Conservation (phyloP, 169 alveolate genomes). For the Cryptosporidium xiaoi region DNA sequence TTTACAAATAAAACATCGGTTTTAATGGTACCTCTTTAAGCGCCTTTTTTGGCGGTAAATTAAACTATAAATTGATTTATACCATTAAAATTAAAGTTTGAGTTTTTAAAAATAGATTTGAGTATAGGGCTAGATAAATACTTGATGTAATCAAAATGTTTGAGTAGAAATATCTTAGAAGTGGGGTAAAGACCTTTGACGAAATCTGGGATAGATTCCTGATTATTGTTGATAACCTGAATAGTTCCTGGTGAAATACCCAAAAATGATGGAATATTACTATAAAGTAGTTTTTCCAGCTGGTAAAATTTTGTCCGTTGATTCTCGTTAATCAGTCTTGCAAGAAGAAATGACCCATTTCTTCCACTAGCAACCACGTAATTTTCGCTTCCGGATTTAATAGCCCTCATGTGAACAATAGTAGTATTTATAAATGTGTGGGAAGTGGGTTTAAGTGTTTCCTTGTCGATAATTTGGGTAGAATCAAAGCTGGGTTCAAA, state of each 20-base stretch:
- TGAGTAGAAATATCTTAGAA: constrained; percentile 14
- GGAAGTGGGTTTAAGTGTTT: constrained; percentile 59
- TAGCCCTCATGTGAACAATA: constrained; percentile 53
- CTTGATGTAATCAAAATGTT: constrained; percentile 6
- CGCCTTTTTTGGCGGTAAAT: constrained; percentile 43
- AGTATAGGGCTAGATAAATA: constrained; percentile 52
- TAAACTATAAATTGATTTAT: constrained; percentile 38
- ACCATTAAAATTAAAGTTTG: neutral
- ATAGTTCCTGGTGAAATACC: constrained; percentile 3
- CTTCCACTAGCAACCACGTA: constrained; percentile 66
- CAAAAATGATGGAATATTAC: constrained; percentile 46
- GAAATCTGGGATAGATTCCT: constrained; percentile 17
- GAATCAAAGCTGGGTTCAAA: constrained; percentile 54
- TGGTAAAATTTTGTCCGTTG: constrained; percentile 14
- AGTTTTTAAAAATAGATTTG: constrained; percentile 45
- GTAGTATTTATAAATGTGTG: constrained; percentile 19
- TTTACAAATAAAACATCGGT: neutral
- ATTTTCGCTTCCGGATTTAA: constrained; percentile 2
- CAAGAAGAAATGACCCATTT: constrained; percentile 40
- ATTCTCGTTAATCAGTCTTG: neutral
- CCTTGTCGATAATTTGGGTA: constrained; percentile 67
- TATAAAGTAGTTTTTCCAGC: constrained; percentile 15
- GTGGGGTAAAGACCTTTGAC: constrained; percentile 47
- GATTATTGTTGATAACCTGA: neutral
- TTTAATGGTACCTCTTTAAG: neutral